Evolutionary conservation across 352 stramenopile genomes (phyloP), one percentile per base, ranked within the genome.

Genomic region (Pythium utonaiense): DNA sequence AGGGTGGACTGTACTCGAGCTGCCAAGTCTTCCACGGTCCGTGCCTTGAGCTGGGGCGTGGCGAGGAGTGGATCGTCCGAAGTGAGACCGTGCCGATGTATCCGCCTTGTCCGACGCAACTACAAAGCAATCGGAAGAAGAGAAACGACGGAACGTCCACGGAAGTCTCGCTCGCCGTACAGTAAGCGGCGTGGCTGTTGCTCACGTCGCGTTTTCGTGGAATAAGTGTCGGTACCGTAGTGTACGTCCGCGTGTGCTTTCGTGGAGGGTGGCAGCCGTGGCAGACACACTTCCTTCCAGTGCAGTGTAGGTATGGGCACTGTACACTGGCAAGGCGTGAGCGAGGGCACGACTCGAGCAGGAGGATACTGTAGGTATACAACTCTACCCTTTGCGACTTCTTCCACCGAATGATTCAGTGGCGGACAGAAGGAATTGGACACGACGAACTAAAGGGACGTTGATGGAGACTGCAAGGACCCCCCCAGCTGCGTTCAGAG

Each of bases 381-480:
- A 21, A n/a, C 21, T n/a, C 40, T 25, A 47, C 40, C n/a, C n/a
- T n/a, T n/a, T 33, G 28, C 28, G 28, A 47, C 40, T 47, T 47
- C 40, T 47, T 47, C 40, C 40, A 47, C 40, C 40, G 40, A 47
- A 47, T 47, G 40, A 47, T 17, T 47, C 40, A 47, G n/a, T 47
- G 40, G 40, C 40, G 40, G 40, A 47, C 40, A 47, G 40, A 47
- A 47, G 40, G 40, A 47, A 47, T 19, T 47, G 40, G 40, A 47
- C 40, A 47, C 40, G 40, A 19, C 40, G 16, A 27, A 25, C 40
- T 14, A 14, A 40, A 40, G 10, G 33, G 33, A 33, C 28, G 28
- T 33, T 33, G 28, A 9, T 5, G 28, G 28, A 33, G 28, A 9
- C 9, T 9, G 9, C 28, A 33, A 9, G 5, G 28, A 33, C 5